These are phyloP conservation scores for Pestalotiopsis sp. DNA, from an alignment of 2,329 filamentous ascomycete genomes.

Conservation along the genomic window DNA sequence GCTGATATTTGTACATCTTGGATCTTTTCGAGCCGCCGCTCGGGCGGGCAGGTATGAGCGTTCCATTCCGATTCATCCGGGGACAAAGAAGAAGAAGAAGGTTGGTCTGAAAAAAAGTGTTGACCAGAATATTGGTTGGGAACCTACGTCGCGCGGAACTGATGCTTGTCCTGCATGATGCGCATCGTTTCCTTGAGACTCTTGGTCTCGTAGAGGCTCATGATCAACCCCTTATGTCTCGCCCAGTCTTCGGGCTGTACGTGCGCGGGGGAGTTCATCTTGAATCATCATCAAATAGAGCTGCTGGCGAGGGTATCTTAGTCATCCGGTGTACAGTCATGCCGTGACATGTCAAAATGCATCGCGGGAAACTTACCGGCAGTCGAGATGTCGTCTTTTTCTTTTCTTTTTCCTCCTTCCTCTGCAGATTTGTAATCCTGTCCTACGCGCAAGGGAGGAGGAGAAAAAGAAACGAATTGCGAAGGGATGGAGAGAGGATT, in stretches of 20 bases:
- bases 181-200: neutral
- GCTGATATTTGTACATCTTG: neutral
- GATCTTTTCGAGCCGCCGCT: neutral
- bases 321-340: too few species aligned
- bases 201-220: neutral
- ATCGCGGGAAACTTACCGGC: too few species aligned
- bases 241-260: neutral
- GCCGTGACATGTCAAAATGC: neutral
- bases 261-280: neutral
- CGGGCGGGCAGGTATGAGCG: neutral
- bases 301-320: neutral
- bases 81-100: too few species aligned
- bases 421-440: too few species aligned
- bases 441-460: too few species aligned
- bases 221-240: neutral
- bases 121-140: neutral
- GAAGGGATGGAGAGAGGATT: too few species aligned
- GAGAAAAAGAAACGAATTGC: too few species aligned
- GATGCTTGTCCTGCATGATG: neutral
- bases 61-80: neutral
- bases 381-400: too few species aligned
- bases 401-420: too few species aligned
- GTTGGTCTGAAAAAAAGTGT: too few species aligned
- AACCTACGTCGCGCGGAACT: neutral
- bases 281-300: neutral